Evolutionary conservation across 2,329 filamentous ascomycete species (phyloP).

Genomic region (Aspergillus ochraceus): DNA sequence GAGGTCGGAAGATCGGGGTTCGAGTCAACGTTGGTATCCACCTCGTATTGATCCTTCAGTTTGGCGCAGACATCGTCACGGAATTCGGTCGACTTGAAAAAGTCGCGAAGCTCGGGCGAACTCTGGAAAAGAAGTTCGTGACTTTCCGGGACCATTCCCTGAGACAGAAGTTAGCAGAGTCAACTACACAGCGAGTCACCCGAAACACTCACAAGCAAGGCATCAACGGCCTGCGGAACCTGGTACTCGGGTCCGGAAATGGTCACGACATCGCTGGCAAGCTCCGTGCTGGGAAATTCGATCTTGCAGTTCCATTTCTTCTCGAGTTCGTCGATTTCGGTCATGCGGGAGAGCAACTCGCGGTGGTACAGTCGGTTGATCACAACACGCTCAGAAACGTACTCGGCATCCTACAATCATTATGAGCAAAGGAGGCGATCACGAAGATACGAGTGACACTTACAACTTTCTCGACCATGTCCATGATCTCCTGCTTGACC

Average conservation of each 20-base stretch:
- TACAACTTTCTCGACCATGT: constrained; percentile 96
- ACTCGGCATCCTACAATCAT: constrained; percentile 76
- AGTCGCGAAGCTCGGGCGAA: constrained; percentile 73
- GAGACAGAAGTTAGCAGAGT: neutral
- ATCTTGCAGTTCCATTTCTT: constrained; percentile 99
- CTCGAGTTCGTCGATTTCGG: constrained; percentile 90
- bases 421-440: neutral
- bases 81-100: constrained; percentile 80
- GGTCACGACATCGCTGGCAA: constrained; percentile 92
- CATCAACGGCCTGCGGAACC: constrained; percentile 93
- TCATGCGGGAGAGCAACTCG: constrained; percentile 82
- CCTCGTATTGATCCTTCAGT: constrained; percentile 87
- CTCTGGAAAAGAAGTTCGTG: constrained; percentile 86
- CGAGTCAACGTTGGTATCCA: constrained; percentile 73
- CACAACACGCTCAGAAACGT: constrained; percentile 88
- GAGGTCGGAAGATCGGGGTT: constrained; percentile 31
- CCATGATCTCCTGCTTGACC: constrained; percentile 98
- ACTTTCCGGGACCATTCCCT: constrained; percentile 96
- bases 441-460: constrained; percentile 37
- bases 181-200: neutral
- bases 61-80: constrained; percentile 76
- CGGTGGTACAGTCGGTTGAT: constrained; percentile 95
- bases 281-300: constrained; percentile 94
- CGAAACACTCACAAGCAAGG: constrained; percentile 68
- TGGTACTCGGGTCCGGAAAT: constrained; percentile 98